A percentile compares a stretch with the other conserved stretches of the same genome.
Evolutionary conservation across 2,329 filamentous ascomycete genomes (phyloP).

Genomic region (Colletotrichum acutatum): DNA sequence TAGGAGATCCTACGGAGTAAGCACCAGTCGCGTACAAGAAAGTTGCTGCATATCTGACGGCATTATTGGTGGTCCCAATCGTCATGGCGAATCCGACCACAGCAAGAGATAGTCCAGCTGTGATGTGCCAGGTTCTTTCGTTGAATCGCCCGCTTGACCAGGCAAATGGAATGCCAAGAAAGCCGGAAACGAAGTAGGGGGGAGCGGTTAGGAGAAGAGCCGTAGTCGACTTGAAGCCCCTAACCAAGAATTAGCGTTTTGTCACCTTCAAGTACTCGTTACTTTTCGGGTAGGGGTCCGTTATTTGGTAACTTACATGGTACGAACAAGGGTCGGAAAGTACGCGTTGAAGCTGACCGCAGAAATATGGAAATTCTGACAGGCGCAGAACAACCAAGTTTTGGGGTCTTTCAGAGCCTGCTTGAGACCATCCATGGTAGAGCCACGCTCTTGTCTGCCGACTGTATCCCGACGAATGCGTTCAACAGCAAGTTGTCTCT

Average conservation of each 20-base stretch:
- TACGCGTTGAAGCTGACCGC: slow-evolving; percentile 39
- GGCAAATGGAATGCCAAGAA: slow-evolving; percentile 40
- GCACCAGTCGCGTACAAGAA: slow-evolving; percentile 22
- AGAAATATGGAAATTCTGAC: slow-evolving; percentile 21
- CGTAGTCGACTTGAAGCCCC: slow-evolving; percentile 41
- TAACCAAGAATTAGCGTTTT: not conserved
- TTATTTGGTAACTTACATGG: slow-evolving; percentile 19
- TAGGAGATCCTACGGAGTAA: slow-evolving; percentile 18
- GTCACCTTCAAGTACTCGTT: not conserved
- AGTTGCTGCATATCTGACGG: slow-evolving; percentile 34
- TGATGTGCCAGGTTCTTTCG: slow-evolving; percentile 60
- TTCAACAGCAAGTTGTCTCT: slow-evolving; percentile 17
- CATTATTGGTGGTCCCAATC: slow-evolving; percentile 13
- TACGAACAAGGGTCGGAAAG: slow-evolving; percentile 37
- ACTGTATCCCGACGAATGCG: slow-evolving; percentile 29
- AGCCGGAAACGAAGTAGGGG: slow-evolving; percentile 34
- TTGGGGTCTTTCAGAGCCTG: slow-evolving; percentile 26
- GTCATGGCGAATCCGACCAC: slow-evolving; percentile 39
- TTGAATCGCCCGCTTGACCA: slow-evolving; percentile 57
- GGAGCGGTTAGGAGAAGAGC: slow-evolving; percentile 45
- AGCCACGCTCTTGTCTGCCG: slow-evolving; percentile 23
- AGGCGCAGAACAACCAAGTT: slow-evolving; percentile 43
- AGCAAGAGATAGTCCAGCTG: slow-evolving; percentile 51
- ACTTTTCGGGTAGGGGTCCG: not conserved
- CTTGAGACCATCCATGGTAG: slow-evolving; percentile 25